Evolutionary conservation across 1,139 yeast genomes (phyloP).

Genomic region (Diutina ranongensis): DNA sequence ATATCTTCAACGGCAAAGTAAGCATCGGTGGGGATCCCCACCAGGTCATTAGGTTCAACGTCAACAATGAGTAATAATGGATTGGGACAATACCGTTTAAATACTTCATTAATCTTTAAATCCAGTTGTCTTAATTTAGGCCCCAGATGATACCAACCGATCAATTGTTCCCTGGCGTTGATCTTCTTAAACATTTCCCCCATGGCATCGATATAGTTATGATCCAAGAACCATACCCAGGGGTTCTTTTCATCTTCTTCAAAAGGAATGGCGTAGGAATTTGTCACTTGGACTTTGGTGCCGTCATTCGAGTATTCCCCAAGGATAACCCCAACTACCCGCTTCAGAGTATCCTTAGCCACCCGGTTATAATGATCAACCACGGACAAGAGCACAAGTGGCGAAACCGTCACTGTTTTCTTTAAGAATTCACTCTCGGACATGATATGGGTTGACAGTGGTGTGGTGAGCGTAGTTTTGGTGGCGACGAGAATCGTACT

Average conservation of each 20-base stretch:
- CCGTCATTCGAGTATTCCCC: slow-evolving; percentile 59
- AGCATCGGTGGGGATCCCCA: slow-evolving; percentile 93
- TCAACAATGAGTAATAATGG: slow-evolving; percentile 88
- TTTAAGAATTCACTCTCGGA: slow-evolving; percentile 17
- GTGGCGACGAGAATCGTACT: background rate
- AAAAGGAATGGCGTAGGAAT: slow-evolving; percentile 83
- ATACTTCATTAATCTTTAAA: slow-evolving; percentile 77
- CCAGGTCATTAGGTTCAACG: slow-evolving; percentile 60
- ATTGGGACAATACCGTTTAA: slow-evolving; percentile 71
- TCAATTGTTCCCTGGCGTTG: slow-evolving; percentile 88
- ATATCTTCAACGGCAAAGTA: slow-evolving; percentile 91
- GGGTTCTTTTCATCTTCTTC: slow-evolving; percentile 93
- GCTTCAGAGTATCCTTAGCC: slow-evolving; percentile 54
- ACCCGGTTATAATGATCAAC: slow-evolving; percentile 92
- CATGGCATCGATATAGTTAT: slow-evolving; percentile 93
- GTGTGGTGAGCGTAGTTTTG: background rate
- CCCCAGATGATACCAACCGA: slow-evolving; percentile 99
- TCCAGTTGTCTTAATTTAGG: slow-evolving; percentile 86
- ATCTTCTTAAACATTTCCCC: slow-evolving; percentile 96
- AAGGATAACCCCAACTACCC: slow-evolving; percentile 89
- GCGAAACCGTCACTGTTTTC: slow-evolving; percentile 83
- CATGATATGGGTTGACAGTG: background rate
- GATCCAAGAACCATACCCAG: slow-evolving; percentile 96
- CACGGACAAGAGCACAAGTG: slow-evolving; percentile 84
- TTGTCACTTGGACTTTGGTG: slow-evolving; percentile 47